A percentile compares a stretch with the other conserved stretches of the same genome.
Evolutionary conservation across 768 basidiomycete species (phyloP).

Genomic region (Boletellus sp.): DNA sequence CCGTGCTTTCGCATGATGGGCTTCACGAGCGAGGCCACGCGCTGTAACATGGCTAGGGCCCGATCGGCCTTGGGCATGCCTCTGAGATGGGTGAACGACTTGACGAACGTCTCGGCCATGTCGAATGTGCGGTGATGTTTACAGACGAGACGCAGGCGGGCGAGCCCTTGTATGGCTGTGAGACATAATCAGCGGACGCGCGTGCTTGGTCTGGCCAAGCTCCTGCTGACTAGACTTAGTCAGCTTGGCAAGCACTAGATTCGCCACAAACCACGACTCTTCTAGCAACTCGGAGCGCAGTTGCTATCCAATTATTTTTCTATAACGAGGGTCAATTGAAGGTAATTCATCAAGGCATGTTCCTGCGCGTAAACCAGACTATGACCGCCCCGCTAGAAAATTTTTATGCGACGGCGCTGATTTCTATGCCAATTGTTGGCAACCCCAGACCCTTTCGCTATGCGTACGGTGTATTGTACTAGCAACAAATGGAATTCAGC

Average conservation of each 20-base stretch:
- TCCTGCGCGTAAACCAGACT: too few species aligned
- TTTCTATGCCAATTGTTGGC: background rate
- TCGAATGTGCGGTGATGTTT: background rate
- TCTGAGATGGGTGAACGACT: constrained; percentile 69
- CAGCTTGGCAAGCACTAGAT: constrained; percentile 1
- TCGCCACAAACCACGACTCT: too few species aligned
- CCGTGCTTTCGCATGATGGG: constrained; percentile 87
- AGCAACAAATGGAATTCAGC: too few species aligned
- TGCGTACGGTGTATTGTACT: too few species aligned
- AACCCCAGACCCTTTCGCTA: background rate
- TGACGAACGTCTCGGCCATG: constrained; percentile 59
- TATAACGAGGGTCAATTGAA: too few species aligned
- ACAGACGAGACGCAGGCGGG: background rate
- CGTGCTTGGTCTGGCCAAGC: constrained; percentile 8
- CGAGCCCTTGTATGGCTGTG: background rate
- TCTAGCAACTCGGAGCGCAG: too few species aligned
- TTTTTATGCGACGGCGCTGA: too few species aligned
- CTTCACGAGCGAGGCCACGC: constrained; percentile 76
- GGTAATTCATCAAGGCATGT: too few species aligned
- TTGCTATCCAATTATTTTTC: too few species aligned
- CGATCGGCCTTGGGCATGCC: constrained; percentile 61
- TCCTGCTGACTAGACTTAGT: constrained; percentile 9
- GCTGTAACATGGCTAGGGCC: constrained; percentile 65
- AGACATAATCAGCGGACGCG: background rate
- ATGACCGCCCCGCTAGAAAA: too few species aligned